Evolutionary conservation across 805 yeast genomes (phyloP).

Genomic region (Kodamaea restingae): DNA sequence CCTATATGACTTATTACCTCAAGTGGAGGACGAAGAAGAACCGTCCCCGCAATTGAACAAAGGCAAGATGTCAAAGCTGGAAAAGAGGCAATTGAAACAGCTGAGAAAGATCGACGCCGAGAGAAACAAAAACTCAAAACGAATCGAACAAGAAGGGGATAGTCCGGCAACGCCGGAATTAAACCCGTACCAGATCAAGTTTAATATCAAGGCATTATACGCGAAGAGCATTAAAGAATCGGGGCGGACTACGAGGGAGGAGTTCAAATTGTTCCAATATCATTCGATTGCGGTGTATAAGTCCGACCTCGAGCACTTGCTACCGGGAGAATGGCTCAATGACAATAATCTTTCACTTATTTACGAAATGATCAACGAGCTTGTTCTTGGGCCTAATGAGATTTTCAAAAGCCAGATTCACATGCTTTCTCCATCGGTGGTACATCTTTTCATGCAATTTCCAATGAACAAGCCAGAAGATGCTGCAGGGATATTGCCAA

Average conservation of each 20-base stretch:
- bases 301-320: constrained; percentile 54
- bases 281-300: constrained; percentile 55
- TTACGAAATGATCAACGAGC: constrained; percentile 44
- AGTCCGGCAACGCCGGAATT: neutral
- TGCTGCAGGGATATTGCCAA: constrained; percentile 31
- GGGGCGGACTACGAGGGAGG: constrained; percentile 13
- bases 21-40: constrained; percentile 1
- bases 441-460: constrained; percentile 53
- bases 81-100: constrained; percentile 10
- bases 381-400: constrained; percentile 16
- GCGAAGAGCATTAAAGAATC: constrained; percentile 12
- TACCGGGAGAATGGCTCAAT: constrained; percentile 69
- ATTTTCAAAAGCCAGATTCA: constrained; percentile 23
- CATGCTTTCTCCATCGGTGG: constrained; percentile 55
- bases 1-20: constrained; percentile 7
- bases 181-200: constrained; percentile 13
- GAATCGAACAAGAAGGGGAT: constrained; percentile 3
- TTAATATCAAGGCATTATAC: constrained; percentile 19
- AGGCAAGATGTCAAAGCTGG: constrained; percentile 9
- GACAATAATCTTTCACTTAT: constrained; percentile 65
- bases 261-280: constrained; percentile 41
- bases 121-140: constrained; percentile 14
- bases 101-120: constrained; percentile 19
- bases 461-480: constrained; percentile 31
- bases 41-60: constrained; percentile 1